Evolutionary conservation across 1,284 basidiomycete genomes (phyloP), one percentile per base, ranked within the genome.

Genomic region (Tilletia setariae): DNA sequence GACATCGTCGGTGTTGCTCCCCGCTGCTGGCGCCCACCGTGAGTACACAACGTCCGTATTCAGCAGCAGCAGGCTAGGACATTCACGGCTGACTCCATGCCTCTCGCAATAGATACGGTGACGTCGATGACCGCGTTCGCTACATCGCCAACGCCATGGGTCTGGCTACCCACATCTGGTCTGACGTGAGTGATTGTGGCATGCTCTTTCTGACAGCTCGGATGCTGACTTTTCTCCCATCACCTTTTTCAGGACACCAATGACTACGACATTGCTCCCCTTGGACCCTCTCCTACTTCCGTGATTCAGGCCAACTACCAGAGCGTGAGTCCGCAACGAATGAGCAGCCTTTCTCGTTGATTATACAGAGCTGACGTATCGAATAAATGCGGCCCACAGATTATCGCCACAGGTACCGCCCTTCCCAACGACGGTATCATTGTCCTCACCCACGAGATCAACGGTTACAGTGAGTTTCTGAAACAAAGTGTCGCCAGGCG

Each of bases 101-200:
- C n/a, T n/a, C n/a, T n/a, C 35, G 35, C 11, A 11, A 40, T 40
- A 40, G 35, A 11, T 86, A 81, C 74, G 86, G 86, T 78, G 85
- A 85, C 67, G 82, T 86, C 43, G 86, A 87, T 76, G 85, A 87
- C 79, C 84, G 86, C 35, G 83, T 87, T 49, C 83, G 86, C 13
- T 61, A 30, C 13, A 86, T 87, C 67, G 86, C 86, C 30, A 67
- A 79, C 1, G 79, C 74, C 3, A 80, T 87, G 40, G 86, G 85
- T 68, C 75, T 87, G 72, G 84, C 82, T 21, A 85, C 84, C 32
- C 81, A 86, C 64, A 76, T 86, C 42, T 87, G 86, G 86, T 79
- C 80, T n/a, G 82, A 85, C 64, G 35, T 85, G 86, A 72, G 78
- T 76, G 15, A 66, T 25, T 16, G 47, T 16, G 47, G 35, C 11